phyloP scores from a whole-genome alignment of 176 grass and related monocot genomes.

The Oryza rufipogon region DNA sequence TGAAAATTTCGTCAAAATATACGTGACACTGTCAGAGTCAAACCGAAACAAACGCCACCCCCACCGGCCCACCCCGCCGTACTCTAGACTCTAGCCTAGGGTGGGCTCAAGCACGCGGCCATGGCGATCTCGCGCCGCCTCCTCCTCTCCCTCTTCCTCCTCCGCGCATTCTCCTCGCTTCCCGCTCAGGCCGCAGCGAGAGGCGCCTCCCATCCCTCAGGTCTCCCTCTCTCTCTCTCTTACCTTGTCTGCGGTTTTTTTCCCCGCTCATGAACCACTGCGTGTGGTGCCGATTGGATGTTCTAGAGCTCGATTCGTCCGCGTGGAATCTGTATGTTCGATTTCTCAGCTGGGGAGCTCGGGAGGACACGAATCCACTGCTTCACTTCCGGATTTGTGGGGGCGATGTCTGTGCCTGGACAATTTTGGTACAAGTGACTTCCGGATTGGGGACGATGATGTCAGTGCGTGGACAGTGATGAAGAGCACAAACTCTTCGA shows the following conservation, averaged over 20 bases:
- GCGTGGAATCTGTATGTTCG: background rate
- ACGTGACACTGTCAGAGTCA: background rate
- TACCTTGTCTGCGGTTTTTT: no score
- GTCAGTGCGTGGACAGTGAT: no score
- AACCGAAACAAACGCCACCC: background rate
- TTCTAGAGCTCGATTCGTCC: background rate
- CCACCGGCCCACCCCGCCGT: background rate
- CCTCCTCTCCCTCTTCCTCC: background rate
- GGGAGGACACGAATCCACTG: background rate
- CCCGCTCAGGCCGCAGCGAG: constrained; percentile 21
- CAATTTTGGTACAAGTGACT: background rate
- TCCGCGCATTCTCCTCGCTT: constrained; percentile 31
- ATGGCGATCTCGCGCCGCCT: constrained; percentile 51
- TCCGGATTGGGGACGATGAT: background rate
- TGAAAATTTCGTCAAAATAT: no score
- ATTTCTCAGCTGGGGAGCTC: background rate
- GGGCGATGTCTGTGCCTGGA: no score
- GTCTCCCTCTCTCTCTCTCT: background rate
- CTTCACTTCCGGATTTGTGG: background rate
- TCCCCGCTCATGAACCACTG: no score
- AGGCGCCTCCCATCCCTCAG: constrained; percentile 33
- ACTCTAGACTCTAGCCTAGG: background rate
- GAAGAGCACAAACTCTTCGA: background rate
- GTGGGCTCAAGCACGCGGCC: background rate
- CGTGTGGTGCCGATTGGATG: background rate